Base-by-base conservation (phyloP, 192 early-diverging fungal species). In the Hyaloraphidium curvatum region DNA sequence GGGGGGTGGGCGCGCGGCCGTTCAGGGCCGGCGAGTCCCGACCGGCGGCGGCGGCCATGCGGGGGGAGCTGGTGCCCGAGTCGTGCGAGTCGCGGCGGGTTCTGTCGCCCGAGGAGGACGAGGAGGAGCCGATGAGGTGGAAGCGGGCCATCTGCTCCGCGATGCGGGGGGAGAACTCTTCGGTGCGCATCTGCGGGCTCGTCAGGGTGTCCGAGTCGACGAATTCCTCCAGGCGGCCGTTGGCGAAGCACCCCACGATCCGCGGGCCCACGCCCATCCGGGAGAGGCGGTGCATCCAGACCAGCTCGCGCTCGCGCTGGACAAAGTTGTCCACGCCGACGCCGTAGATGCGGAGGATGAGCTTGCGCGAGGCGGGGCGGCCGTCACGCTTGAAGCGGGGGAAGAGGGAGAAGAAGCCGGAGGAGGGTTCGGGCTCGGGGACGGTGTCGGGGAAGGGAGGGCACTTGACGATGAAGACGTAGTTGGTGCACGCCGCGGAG, bases 141-240 rank as follows among this genome's bases (percentile, higher is more conserved):
- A 87, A 58, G 39, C 77, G 72, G 55, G 67, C 76, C 61, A 92
- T 62, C 0, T 78, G 71, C 7, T 66, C 61, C 3, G 86, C 86
- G 66, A 92, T 83, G 29, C 80, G 72, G 31, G 68, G 60, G 29
- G 81, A 84, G 29, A 70, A 79, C 7, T 61, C 55, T 0, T 72
- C 69, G 25, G 79, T 56, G 16, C 84, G 62, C 28, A 92, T 73
- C 31, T 89, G 84, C 1, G 71, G 61, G 50, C 70, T 72, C 0
- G 66, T 78, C 41, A 92, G 67, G 0, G 85, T 88, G 0, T 62
- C 68, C 22, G 80, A 82, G 33, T 83, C 77, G 0, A 92, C 66
- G 41, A 75, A 89, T 60, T 92, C 73, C 55, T 92, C 89, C 55
- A 92, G 67, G 4, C 89, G 68, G 28, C 89, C 89, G 60, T 92